Base-by-base conservation (phyloP, 345 rosid species). In the Eucalyptus tenuipes region DNA sequence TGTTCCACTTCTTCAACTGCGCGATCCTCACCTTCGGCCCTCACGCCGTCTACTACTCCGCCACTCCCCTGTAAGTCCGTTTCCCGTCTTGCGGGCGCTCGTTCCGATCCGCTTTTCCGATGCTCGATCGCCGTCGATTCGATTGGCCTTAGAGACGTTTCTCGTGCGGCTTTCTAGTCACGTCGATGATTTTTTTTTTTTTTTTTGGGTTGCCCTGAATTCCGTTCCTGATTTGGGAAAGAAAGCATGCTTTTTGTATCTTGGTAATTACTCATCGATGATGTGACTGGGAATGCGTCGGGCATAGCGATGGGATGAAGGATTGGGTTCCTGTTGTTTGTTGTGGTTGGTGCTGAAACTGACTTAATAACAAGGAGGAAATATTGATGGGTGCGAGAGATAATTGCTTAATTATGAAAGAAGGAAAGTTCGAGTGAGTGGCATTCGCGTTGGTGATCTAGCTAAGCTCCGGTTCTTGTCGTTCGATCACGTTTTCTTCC, bases 11-110 rank as follows among this genome's bases (percentile, higher is more conserved):
- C 95, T 97, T 97, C 95, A 97, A 97, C 94, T 97, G 99, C 88
- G 99, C 99, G 49, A 97, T 97, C 92, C 97, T 97, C 91, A 96
- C 99, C 50, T 97, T 96, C 89, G 99, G 98, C 15, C 99, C 99
- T 88, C 99, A 97, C 92, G 99, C 99, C 91, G 98, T 97, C 89
- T 97, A 97, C 93, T 96, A 96, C 96, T 97, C 99, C 87, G 99
- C 99, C 86, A 97, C 99, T 87, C 99, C 99, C 1, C 88, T 96
- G 99, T 97, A 93, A 12, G 93, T 89, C 40, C 48, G 27, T 16
- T 59, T 44, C 22, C 86, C 31, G 49, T 37, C 11, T 27, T 50
- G 80, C 79, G 79, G 79, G 29, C 44, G 44, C 81, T 68, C 81
- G 31, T 84, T 79, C 64, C 24, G 37, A 85, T 25, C 88, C 68